Evolutionary conservation across 129 eudicot genomes (phyloP).

Genomic region (Lactuca saligna): DNA sequence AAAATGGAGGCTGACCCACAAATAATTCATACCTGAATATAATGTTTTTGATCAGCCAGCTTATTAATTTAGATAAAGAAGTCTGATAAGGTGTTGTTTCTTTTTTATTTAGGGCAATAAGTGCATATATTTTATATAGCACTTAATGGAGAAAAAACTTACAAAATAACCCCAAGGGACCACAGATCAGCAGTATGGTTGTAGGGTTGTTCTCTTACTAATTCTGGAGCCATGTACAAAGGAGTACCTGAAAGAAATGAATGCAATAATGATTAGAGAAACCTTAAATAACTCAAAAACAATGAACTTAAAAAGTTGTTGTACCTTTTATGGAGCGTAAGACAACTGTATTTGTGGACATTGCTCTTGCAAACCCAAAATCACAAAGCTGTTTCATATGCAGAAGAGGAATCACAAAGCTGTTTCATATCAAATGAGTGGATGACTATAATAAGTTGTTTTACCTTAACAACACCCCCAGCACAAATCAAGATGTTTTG

Average conservation of each 20-base stretch:
- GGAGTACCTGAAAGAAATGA: slow-evolving; percentile 71
- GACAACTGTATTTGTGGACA: slow-evolving; percentile 98
- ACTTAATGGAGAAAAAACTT: slow-evolving; percentile 31
- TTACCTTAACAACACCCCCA: slow-evolving; percentile 82
- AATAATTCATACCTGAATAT: slow-evolving; percentile 84
- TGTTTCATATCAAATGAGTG: no score
- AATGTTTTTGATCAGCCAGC: slow-evolving; percentile 12
- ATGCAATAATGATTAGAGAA: slow-evolving; percentile 15
- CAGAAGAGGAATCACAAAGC: no score
- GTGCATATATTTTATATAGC: background rate
- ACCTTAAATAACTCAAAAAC: slow-evolving; percentile 10
- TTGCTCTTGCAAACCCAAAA: slow-evolving; percentile 99
- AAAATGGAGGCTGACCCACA: slow-evolving; percentile 99
- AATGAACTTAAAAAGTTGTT: background rate
- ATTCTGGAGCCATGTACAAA: slow-evolving; percentile 97
- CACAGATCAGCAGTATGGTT: slow-evolving; percentile 96
- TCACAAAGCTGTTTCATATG: slow-evolving; percentile 78
- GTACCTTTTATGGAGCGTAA: slow-evolving; percentile 94
- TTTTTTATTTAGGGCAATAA: no score
- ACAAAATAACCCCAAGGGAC: slow-evolving; percentile 98
- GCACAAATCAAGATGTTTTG: slow-evolving; percentile 94
- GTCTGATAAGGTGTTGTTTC: background rate
- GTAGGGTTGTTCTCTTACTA: slow-evolving; percentile 98
- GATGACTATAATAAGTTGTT: no score
- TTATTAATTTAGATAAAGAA: background rate